Conservation (phyloP, 2,329 filamentous ascomycete species). For the Fusarium liriodendri region DNA sequence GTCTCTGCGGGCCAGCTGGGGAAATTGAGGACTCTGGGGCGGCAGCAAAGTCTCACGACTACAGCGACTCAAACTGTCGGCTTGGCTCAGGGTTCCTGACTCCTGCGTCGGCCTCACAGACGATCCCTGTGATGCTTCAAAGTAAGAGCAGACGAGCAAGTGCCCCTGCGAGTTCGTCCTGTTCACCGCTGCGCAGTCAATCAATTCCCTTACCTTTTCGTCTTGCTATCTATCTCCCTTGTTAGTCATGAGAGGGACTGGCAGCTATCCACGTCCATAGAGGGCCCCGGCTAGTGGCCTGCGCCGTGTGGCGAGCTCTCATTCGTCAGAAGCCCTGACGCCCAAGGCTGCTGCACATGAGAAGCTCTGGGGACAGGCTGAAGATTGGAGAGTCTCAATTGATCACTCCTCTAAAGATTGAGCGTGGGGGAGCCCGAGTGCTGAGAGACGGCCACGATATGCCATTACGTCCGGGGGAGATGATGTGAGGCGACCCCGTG, state of each 20-base stretch:
- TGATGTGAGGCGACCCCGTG: slow-evolving; percentile 31
- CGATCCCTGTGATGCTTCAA: neutral
- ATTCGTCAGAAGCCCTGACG: slow-evolving; percentile 32
- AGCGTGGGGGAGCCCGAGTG: slow-evolving; percentile 15
- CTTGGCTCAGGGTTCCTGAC: slow-evolving; percentile 5
- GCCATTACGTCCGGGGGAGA: neutral
- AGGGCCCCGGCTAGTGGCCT: slow-evolving; percentile 31
- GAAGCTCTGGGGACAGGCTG: slow-evolving; percentile 5
- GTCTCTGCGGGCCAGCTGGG: slow-evolving; percentile 9
- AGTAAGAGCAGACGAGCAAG: neutral
- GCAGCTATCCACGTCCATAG: slow-evolving; percentile 18
- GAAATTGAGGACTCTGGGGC: slow-evolving; percentile 1
- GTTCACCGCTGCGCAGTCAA: slow-evolving; percentile 23
- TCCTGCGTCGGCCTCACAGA: slow-evolving; percentile 1
- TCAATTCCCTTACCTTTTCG: slow-evolving; percentile 13
- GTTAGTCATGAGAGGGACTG: slow-evolving; percentile 12
- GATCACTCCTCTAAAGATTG: slow-evolving; percentile 2
- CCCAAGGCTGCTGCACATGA: slow-evolving; percentile 20
- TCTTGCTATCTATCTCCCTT: slow-evolving; percentile 2
- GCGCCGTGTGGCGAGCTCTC: slow-evolving; percentile 41
- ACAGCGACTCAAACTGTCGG: slow-evolving; percentile 4
- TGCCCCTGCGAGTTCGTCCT: slow-evolving; percentile 19
- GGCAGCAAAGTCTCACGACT: neutral
- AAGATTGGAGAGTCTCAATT: slow-evolving; percentile 9
- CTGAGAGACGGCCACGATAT: slow-evolving; percentile 33